Evolutionary conservation across 176 grass and related monocot species (phyloP).

Genomic region (Eragrostis nindensis): DNA sequence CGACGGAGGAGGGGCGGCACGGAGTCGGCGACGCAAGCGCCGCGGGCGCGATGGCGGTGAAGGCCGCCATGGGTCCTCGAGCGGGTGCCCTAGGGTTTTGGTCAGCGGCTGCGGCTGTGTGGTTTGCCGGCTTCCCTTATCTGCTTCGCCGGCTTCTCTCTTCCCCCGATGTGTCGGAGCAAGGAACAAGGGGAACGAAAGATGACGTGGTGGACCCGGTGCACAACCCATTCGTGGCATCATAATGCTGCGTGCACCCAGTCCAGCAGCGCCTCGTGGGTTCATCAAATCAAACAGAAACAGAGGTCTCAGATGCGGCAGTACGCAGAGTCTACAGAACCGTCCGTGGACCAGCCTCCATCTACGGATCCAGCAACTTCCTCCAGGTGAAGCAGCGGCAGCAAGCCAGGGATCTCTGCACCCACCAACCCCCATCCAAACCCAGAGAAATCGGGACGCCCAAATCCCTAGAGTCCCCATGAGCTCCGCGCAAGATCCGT

Average conservation of each 20-base stretch:
- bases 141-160: not conserved
- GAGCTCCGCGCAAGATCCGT: constrained; percentile 62
- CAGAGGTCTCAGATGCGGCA: too few species aligned
- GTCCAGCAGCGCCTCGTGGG: not conserved
- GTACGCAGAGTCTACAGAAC: not conserved
- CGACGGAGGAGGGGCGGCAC: not conserved
- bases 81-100: constrained; percentile 25
- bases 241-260: not conserved
- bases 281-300: too few species aligned
- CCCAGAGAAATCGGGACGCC: not conserved
- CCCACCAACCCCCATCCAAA: too few species aligned
- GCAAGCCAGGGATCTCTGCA: not conserved
- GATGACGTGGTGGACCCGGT: constrained; percentile 4
- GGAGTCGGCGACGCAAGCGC: constrained; percentile 28
- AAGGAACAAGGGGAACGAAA: too few species aligned
- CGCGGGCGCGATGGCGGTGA: not conserved
- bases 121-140: constrained; percentile 35
- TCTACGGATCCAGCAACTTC: not conserved
- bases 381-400: not conserved
- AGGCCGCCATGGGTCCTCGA: constrained; percentile 44
- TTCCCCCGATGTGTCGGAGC: not conserved
- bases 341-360: not conserved
- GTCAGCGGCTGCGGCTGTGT: constrained; percentile 8
- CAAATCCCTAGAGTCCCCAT: not conserved
- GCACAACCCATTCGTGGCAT: not conserved